phyloP scores from a whole-genome alignment of 495 filamentous ascomycete genomes.

The Lasiosphaeris hirsuta region DNA sequence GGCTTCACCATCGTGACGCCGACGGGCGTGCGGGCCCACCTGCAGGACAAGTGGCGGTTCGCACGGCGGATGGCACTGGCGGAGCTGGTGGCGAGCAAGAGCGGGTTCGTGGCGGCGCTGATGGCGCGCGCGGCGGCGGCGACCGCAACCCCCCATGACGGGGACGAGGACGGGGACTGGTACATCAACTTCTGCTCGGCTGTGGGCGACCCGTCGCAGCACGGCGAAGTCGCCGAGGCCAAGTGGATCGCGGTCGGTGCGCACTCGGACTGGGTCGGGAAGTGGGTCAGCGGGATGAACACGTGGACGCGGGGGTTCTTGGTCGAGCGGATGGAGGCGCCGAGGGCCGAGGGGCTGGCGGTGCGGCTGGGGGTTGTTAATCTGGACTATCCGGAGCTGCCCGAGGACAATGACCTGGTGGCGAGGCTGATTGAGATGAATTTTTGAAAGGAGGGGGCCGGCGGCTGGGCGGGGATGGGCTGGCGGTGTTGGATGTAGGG shows the following conservation, averaged over 20 bases:
- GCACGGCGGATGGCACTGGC: slow-evolving; percentile 24
- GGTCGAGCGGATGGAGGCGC: background rate
- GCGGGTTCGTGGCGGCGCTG: slow-evolving; percentile 19
- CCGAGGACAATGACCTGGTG: slow-evolving; percentile 28
- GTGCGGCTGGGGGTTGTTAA: slow-evolving; percentile 27
- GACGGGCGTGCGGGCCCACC: slow-evolving; percentile 12
- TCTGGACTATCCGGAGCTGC: slow-evolving; percentile 31
- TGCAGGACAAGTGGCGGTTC: slow-evolving; percentile 36
- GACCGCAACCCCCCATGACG: too few relatives aligned
- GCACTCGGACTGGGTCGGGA: slow-evolving; percentile 21
- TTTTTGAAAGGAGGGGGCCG: slow-evolving; percentile 9
- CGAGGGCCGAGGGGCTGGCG: background rate
- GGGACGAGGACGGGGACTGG: slow-evolving; percentile 16
- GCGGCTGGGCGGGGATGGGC: background rate
- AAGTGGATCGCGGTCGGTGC: slow-evolving; percentile 34
- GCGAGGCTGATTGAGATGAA: slow-evolving; percentile 29
- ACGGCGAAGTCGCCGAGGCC: slow-evolving; percentile 30
- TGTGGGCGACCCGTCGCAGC: slow-evolving; percentile 30
- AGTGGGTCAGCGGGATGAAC: slow-evolving; percentile 31
- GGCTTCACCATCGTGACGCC: slow-evolving; percentile 40
- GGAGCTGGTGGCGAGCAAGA: slow-evolving; percentile 25
- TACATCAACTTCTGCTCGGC: slow-evolving; percentile 33
- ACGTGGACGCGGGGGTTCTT: slow-evolving; percentile 19
- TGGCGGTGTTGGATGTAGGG: background rate
- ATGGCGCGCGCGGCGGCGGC: slow-evolving; percentile 26